These are phyloP conservation scores for Mollisia scopiformis DNA, from an alignment of 2,329 filamentous ascomycete species.

Conservation along the genomic window DNA sequence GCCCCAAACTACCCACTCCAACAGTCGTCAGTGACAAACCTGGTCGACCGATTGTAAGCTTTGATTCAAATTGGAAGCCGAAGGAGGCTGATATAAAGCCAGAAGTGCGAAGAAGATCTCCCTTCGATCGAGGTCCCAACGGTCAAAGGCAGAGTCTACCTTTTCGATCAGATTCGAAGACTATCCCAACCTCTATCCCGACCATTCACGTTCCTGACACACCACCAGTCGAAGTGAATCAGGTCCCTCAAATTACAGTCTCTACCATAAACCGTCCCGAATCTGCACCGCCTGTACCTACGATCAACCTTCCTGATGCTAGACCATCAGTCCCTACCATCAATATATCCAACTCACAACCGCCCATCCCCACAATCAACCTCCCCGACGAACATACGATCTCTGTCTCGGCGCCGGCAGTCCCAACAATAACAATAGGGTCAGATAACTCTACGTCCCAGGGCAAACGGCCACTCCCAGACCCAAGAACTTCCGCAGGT, in stretches of 20 bases:
- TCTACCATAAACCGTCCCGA: conserved; percentile 57
- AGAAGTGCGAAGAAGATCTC: conserved; percentile 44
- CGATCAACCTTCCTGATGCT: conserved; percentile 23
- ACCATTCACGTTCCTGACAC: conserved; percentile 43
- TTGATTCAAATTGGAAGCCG: conserved; percentile 81
- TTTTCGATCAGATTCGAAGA: conserved; percentile 31
- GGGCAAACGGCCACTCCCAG: conserved; percentile 40
- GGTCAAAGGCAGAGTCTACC: conserved; percentile 30
- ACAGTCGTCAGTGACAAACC: conserved; percentile 88
- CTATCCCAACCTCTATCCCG: conserved; percentile 37
- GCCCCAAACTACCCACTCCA: conserved; percentile 83
- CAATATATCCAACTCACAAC: conserved; percentile 21
- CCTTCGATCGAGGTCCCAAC: conserved; percentile 29
- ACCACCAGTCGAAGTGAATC: conserved; percentile 50
- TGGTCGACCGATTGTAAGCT: conserved; percentile 95
- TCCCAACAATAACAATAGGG: conserved; percentile 36
- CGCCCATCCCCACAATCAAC: conserved; percentile 49
- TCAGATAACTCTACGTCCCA: conserved; percentile 15
- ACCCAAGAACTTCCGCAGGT: conserved; percentile 38
- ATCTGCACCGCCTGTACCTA: conserved; percentile 32
- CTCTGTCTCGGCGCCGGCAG: conserved; percentile 34
- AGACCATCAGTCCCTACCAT: conserved; percentile 29
- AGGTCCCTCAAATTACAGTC: conserved; percentile 40
- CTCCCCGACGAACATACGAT: conserved; percentile 45
- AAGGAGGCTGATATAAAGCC: conserved; percentile 67